Conservation (phyloP, 495 filamentous ascomycete genomes). For the Achaetomiella virescens region DNA sequence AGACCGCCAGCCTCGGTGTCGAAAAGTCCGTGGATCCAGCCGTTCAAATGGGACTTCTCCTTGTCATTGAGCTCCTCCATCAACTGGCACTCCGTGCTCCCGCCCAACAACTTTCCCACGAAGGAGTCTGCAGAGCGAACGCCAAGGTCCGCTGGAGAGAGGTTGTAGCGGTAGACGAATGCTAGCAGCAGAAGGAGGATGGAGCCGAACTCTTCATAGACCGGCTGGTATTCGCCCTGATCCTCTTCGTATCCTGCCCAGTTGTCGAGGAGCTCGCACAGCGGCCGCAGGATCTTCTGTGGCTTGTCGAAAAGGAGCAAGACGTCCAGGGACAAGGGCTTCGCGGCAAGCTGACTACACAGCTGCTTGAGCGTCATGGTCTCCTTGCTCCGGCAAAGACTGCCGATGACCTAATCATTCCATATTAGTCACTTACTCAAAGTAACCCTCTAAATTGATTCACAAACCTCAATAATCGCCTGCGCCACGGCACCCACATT, state of each 20-base stretch:
- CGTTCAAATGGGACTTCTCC: conserved; percentile 68
- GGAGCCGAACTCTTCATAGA: conserved; percentile 93
- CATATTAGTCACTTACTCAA: background rate
- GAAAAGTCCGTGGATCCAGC: conserved; percentile 85
- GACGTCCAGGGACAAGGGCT: conserved; percentile 73
- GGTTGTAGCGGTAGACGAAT: conserved; percentile 75
- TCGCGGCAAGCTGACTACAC: conserved; percentile 73
- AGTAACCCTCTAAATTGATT: background rate
- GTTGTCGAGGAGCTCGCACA: conserved; percentile 78
- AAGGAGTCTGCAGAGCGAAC: conserved; percentile 57
- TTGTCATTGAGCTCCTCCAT: conserved; percentile 62
- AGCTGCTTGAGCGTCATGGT: conserved; percentile 85
- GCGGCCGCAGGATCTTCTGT: conserved; percentile 67
- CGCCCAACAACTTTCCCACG: conserved; percentile 65
- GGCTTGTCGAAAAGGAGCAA: conserved; percentile 79
- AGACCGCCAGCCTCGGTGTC: conserved; percentile 68
- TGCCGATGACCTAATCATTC: conserved; percentile 64
- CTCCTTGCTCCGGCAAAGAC: conserved; percentile 74
- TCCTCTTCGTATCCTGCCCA: conserved; percentile 88
- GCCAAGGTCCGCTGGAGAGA: conserved; percentile 65
- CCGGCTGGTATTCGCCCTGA: conserved; percentile 88
- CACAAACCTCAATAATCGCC: conserved; percentile 67
- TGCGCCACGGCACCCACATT: conserved; percentile 86
- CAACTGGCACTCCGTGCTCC: conserved; percentile 54
- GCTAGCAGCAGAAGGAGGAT: conserved; percentile 77